These are phyloP conservation scores for Brettanomyces naardenensis DNA, from an alignment of 805 yeast genomes.

Conservation along the genomic window DNA sequence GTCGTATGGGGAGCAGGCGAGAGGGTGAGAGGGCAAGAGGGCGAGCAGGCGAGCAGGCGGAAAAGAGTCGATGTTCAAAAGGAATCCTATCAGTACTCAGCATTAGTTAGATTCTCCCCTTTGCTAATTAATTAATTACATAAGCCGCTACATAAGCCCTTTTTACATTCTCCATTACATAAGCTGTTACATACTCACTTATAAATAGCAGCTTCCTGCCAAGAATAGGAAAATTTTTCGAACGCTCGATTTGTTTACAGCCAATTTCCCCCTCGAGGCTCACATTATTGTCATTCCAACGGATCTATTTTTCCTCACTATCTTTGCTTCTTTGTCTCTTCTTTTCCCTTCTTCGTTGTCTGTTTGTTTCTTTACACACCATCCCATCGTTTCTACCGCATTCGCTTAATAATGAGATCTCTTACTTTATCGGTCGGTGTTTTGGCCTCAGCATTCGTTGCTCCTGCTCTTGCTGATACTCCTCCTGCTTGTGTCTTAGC, in stretches of 20 bases:
- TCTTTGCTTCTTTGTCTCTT: too few relatives aligned
- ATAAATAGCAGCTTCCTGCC: too few relatives aligned
- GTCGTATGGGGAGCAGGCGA: not conserved
- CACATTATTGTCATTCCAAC: too few relatives aligned
- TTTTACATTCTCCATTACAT: too few relatives aligned
- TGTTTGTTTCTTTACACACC: not conserved
- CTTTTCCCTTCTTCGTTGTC: not conserved
- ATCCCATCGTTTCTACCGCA: too few relatives aligned
- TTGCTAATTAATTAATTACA: not conserved
- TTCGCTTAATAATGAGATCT: conserved; percentile 1
- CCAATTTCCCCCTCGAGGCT: too few relatives aligned
- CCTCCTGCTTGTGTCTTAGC: conserved; percentile 92
- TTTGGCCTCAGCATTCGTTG: conserved; percentile 31
- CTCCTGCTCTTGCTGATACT: conserved; percentile 39
- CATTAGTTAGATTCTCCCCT: not conserved
- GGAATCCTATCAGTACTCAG: not conserved
- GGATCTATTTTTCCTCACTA: too few relatives aligned
- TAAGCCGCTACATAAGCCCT: too few relatives aligned
- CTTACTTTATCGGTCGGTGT: conserved; percentile 12
- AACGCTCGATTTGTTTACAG: too few relatives aligned
- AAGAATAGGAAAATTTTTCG: too few relatives aligned
- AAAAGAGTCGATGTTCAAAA: not conserved
- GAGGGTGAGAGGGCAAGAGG: not conserved
- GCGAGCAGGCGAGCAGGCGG: not conserved
- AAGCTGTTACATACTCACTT: too few relatives aligned